Percentiles rank a stretch among this genome's conserved stretches.
phyloP scores from a whole-genome alignment of 208 protist genomes.

The Trypanosoma scelopori region DNA sequence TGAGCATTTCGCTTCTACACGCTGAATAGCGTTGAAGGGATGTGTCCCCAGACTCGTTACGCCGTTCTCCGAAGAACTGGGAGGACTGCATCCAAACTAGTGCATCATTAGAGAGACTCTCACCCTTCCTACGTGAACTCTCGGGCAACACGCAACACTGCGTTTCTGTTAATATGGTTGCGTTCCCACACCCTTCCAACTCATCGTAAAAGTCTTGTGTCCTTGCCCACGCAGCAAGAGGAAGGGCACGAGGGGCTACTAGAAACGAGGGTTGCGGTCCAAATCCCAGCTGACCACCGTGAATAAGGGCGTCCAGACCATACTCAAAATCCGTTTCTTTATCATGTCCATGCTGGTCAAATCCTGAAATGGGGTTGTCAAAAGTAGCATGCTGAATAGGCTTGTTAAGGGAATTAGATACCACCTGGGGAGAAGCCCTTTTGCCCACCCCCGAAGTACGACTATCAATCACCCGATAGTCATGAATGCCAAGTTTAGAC shows the following conservation, averaged over 20 bases:
- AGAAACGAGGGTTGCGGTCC: conserved; percentile 56
- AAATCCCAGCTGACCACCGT: conserved; percentile 63
- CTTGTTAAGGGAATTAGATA: not conserved
- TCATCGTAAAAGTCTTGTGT: conserved; percentile 15
- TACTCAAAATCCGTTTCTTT: conserved; percentile 28
- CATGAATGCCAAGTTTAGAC: not conserved
- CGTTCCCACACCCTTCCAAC: conserved; percentile 8
- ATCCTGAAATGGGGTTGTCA: not conserved
- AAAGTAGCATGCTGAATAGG: not conserved
- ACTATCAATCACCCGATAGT: conserved; percentile 7
- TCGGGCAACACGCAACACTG: not conserved
- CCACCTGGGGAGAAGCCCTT: not conserved
- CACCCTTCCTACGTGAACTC: not conserved
- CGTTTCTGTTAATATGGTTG: conserved; percentile 10
- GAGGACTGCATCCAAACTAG: not conserved
- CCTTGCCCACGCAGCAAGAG: not conserved
- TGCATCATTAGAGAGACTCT: not conserved
- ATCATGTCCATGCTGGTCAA: not conserved
- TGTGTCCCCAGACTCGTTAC: not conserved
- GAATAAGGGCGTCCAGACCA: conserved; percentile 71
- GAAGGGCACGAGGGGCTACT: conserved; percentile 11
- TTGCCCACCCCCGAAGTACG: not conserved
- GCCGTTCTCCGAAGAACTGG: not conserved
- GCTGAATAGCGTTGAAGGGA: not conserved
- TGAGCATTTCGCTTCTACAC: conserved; percentile 1